A percentile compares a stretch with the other conserved stretches of the same genome.
These are phyloP conservation scores for Aspergillus jensenii DNA, from an alignment of 2,329 filamentous ascomycete genomes.

Conservation along the genomic window DNA sequence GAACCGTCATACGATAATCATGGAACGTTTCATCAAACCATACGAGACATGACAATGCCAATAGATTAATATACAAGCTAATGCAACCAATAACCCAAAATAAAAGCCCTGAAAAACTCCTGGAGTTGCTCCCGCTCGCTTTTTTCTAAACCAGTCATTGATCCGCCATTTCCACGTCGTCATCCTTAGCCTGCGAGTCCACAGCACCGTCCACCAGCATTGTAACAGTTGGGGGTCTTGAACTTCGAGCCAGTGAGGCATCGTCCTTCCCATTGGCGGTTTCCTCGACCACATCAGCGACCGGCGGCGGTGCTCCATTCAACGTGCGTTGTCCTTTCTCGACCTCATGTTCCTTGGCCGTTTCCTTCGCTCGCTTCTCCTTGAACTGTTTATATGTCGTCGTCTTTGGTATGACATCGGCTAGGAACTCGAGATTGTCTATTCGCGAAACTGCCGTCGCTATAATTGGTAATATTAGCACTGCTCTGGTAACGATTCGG, in stretches of 20 bases:
- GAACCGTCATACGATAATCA: neutral
- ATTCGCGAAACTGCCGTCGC: slow-evolving; percentile 82
- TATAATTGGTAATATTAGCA: slow-evolving; percentile 34
- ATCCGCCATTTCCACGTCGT: slow-evolving; percentile 60
- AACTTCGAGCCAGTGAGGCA: slow-evolving; percentile 21
- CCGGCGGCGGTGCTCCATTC: slow-evolving; percentile 26
- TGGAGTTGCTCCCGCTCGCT: neutral
- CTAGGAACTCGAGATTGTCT: slow-evolving; percentile 92
- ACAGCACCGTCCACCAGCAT: slow-evolving; percentile 56
- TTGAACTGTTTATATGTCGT: slow-evolving; percentile 78
- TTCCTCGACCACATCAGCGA: slow-evolving; percentile 25
- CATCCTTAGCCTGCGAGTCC: slow-evolving; percentile 40
- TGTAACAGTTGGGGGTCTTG: slow-evolving; percentile 45
- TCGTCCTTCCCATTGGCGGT: slow-evolving; percentile 19
- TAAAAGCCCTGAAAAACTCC: slow-evolving; percentile 11
- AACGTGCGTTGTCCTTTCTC: slow-evolving; percentile 42
- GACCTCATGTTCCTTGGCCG: slow-evolving; percentile 27
- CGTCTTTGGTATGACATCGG: slow-evolving; percentile 86
- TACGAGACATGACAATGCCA: neutral
- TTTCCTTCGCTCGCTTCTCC: slow-evolving; percentile 52
- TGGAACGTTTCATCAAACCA: slow-evolving; percentile 1
- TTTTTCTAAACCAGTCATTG: slow-evolving; percentile 5
- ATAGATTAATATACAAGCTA: neutral
- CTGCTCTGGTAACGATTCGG: neutral
- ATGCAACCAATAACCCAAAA: slow-evolving; percentile 7